Evolutionary conservation across 2,329 filamentous ascomycete genomes (phyloP).

Genomic region (Aspergillus persii): DNA sequence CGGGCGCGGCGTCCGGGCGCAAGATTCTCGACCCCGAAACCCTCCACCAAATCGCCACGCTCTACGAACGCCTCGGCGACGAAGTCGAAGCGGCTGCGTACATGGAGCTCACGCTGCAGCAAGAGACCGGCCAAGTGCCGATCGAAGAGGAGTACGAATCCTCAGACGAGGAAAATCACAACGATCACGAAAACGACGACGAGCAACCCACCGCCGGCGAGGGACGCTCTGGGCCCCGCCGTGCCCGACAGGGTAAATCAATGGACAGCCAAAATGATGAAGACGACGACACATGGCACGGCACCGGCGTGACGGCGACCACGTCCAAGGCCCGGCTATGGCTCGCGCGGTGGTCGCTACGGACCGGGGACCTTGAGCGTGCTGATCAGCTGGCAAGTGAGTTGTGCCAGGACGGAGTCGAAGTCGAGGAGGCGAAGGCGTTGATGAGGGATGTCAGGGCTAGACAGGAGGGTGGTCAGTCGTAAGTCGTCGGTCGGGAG

Average conservation of each 20-base stretch:
- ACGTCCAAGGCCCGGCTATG: conserved; percentile 92
- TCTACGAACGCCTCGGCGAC: conserved; percentile 80
- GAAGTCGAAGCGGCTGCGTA: conserved; percentile 81
- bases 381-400: conserved; percentile 83
- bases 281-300: conserved; percentile 42
- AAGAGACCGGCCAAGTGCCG: conserved; percentile 71
- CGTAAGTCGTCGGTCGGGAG: conserved; percentile 3
- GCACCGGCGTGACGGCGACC: conserved; percentile 83
- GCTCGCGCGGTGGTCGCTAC: conserved; percentile 81
- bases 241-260: conserved; percentile 22
- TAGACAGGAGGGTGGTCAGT: conserved; percentile 56
- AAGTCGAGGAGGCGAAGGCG: conserved; percentile 95
- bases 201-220: conserved; percentile 36
- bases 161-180: conserved; percentile 32
- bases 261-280: conserved; percentile 36
- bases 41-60: conserved; percentile 79
- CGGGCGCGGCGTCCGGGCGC: conserved; percentile 22
- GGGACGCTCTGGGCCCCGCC: conserved; percentile 46
- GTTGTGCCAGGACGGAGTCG: conserved; percentile 90
- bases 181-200: conserved; percentile 32
- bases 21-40: conserved; percentile 82
- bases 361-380: conserved; percentile 68
- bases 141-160: conserved; percentile 33
- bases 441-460: conserved; percentile 82
- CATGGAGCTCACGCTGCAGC: conserved; percentile 93